A percentile compares a stretch with the other conserved stretches of the same genome.
Conservation (phyloP, 176 grass and related monocot species). For the bread wheat (Triticum aestivum) region DNA sequence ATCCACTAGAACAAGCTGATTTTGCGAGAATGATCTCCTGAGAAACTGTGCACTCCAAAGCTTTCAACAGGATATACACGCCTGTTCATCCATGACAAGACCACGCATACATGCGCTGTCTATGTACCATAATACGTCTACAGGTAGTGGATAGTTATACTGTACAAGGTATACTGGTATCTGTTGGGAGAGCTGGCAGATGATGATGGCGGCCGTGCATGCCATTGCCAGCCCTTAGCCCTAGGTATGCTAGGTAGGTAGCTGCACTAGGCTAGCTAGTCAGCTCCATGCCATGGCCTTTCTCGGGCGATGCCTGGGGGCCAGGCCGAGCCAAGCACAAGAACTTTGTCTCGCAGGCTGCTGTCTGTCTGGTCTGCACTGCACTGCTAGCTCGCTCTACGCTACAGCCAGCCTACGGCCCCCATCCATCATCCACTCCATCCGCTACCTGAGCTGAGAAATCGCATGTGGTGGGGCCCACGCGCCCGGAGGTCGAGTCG, state of each 20-base stretch:
- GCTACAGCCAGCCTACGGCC: neutral
- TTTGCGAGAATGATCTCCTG: neutral
- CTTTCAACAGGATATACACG: neutral
- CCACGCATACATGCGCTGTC: neutral
- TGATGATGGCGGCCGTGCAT: neutral
- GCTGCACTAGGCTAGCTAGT: neutral
- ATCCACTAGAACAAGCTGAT: neutral
- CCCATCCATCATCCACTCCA: neutral
- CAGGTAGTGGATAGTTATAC: neutral
- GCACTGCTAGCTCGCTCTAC: neutral
- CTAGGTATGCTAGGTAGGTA: neutral
- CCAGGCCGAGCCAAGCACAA: constrained; percentile 42
- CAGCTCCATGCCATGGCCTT: constrained; percentile 28
- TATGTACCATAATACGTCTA: neutral
- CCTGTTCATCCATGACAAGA: neutral
- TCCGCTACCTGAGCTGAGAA: constrained; percentile 34
- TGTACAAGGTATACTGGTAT: too few relatives aligned
- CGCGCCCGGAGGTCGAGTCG: neutral
- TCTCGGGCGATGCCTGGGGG: constrained; percentile 20
- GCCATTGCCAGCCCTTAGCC: constrained; percentile 7
- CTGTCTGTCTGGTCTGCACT: neutral
- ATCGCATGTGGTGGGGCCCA: constrained; percentile 15
- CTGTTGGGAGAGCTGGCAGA: neutral
- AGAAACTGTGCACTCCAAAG: neutral
- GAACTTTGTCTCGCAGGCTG: constrained; percentile 24